phyloP scores from a whole-genome alignment of 1,284 basidiomycete genomes.

The Apiotrichum montevideense region DNA sequence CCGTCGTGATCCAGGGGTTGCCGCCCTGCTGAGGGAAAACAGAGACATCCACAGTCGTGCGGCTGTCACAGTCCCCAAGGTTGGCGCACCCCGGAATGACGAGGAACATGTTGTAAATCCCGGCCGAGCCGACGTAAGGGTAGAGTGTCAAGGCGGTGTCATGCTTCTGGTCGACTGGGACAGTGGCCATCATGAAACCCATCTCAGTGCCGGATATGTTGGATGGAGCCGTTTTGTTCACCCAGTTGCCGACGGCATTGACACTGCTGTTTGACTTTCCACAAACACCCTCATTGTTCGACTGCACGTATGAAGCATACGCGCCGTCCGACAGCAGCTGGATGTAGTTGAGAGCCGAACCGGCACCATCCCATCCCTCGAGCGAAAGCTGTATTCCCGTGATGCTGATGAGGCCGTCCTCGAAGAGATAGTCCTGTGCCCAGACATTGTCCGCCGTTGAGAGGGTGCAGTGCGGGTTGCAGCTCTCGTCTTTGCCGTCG shows the following conservation, averaged over 20 bases:
- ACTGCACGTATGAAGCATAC: constrained; percentile 20
- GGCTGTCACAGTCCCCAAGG: constrained; percentile 69
- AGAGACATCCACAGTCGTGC: constrained; percentile 76
- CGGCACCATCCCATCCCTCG: constrained; percentile 65
- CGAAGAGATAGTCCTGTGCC: constrained; percentile 61
- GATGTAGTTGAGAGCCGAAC: constrained; percentile 77
- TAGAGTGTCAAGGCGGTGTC: constrained; percentile 78
- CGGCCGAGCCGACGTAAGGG: constrained; percentile 81
- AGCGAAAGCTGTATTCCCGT: constrained; percentile 67
- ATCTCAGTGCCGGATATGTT: constrained; percentile 67
- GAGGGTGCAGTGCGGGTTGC: constrained; percentile 65
- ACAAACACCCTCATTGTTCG: constrained; percentile 50
- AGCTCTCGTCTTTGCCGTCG: constrained; percentile 66
- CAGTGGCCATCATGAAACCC: constrained; percentile 63
- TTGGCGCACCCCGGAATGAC: constrained; percentile 78
- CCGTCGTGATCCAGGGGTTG: constrained; percentile 58
- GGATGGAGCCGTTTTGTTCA: constrained; percentile 57
- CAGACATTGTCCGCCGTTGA: constrained; percentile 63
- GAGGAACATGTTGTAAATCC: constrained; percentile 76
- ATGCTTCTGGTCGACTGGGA: constrained; percentile 53
- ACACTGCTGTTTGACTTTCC: constrained; percentile 27
- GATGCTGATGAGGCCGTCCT: constrained; percentile 58
- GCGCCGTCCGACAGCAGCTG: constrained; percentile 81
- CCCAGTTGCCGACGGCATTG: constrained; percentile 64
- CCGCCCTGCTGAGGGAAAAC: constrained; percentile 70